Conservation (phyloP, 305 asterid species). For the Caryopteris hybrid region DNA sequence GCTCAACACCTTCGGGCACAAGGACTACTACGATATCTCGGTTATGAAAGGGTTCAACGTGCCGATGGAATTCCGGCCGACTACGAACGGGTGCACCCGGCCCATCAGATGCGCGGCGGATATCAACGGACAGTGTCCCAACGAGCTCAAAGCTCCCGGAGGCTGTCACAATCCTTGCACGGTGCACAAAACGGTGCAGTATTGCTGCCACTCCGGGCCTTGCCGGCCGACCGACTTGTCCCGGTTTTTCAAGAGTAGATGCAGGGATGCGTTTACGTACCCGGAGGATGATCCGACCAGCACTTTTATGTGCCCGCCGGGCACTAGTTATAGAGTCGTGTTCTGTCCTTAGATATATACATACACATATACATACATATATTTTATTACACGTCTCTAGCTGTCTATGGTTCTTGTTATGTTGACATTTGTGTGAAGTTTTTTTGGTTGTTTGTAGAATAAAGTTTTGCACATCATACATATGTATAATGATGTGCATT, state of each 20-base stretch:
- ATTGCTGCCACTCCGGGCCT: slow-evolving; percentile 38
- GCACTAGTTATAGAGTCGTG: slow-evolving; percentile 30
- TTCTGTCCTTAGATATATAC: slow-evolving; percentile 32
- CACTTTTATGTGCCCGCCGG: slow-evolving; percentile 42
- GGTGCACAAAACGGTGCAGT: slow-evolving; percentile 39
- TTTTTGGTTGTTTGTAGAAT: neutral
- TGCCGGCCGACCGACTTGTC: slow-evolving; percentile 45
- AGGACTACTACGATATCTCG: slow-evolving; percentile 43
- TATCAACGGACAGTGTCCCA: slow-evolving; percentile 37
- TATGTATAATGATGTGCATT: neutral
- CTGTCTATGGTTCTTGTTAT: neutral
- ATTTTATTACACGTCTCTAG: neutral
- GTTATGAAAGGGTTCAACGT: slow-evolving; percentile 47
- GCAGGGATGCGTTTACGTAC: slow-evolving; percentile 35
- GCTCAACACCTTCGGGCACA: slow-evolving; percentile 32
- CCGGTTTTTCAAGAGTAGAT: slow-evolving; percentile 39
- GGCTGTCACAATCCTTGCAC: slow-evolving; percentile 55
- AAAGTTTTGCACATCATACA: neutral
- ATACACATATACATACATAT: no score
- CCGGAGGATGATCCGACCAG: slow-evolving; percentile 56
- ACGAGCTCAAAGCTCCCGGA: slow-evolving; percentile 25
- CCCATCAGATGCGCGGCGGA: slow-evolving; percentile 43
- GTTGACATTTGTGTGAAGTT: neutral
- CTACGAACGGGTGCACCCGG: slow-evolving; percentile 38
- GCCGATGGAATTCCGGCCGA: slow-evolving; percentile 38